These are phyloP conservation scores for Solanum sparsipilum DNA, from an alignment of 257 asterid species.

Conservation along the genomic window DNA sequence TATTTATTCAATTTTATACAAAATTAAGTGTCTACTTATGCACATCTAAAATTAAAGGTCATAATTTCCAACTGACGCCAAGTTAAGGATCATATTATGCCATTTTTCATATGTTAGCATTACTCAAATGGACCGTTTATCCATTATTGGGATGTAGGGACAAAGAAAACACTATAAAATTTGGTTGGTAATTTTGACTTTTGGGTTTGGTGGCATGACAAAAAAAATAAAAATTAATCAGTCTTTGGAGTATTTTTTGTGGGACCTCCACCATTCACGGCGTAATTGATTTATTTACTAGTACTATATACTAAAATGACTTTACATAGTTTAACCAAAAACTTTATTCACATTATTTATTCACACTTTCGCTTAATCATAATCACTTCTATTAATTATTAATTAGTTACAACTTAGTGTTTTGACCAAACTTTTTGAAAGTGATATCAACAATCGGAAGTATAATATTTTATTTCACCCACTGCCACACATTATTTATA, in stretches of 20 bases:
- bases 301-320: neutral
- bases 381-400: neutral
- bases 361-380: neutral
- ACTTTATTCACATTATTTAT: neutral
- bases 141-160: neutral
- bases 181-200: neutral
- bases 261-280: constrained; percentile 40
- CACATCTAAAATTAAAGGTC: no score
- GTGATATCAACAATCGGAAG: neutral
- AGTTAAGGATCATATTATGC: no score
- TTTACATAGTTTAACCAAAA: neutral
- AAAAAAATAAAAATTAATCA: neutral
- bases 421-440: neutral
- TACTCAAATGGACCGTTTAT: neutral
- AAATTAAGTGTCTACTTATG: no score
- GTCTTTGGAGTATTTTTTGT: neutral
- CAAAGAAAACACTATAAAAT: neutral
- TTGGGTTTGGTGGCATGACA: neutral
- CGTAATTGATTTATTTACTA: constrained; percentile 14
- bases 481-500: neutral
- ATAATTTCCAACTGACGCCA: no score
- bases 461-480: neutral
- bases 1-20: no score
- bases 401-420: neutral
- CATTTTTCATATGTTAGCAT: neutral